phyloP scores from a whole-genome alignment of 192 early-diverging fungal genomes.

The Thoreauomyces humboldtii region DNA sequence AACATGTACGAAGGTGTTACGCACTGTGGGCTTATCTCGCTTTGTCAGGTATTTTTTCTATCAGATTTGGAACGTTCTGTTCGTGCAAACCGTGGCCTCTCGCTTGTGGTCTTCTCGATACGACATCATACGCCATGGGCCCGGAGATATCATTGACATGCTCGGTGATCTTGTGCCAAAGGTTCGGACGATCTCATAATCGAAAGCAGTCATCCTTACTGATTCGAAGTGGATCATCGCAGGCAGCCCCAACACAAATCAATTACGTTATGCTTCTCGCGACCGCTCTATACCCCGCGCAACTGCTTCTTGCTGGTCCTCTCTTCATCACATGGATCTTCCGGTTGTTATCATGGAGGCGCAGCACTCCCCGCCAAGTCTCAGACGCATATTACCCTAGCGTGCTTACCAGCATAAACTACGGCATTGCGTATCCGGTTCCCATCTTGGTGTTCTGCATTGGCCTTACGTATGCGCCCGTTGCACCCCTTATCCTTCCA shows the following conservation, averaged over 20 bases:
- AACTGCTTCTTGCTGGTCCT: constrained; percentile 45
- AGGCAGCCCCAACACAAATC: constrained; percentile 38
- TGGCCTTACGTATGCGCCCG: constrained; percentile 46
- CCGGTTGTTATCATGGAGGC: constrained; percentile 27
- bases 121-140: constrained; percentile 33
- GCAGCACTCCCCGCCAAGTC: constrained; percentile 38
- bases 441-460: constrained; percentile 52
- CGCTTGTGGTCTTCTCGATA: constrained; percentile 29
- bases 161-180: constrained; percentile 11
- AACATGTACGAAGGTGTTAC: not conserved
- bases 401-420: constrained; percentile 49
- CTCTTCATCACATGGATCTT: constrained; percentile 45
- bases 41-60: constrained; percentile 46
- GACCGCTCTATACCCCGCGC: constrained; percentile 41
- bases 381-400: constrained; percentile 54
- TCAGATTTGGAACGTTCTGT: constrained; percentile 47
- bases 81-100: constrained; percentile 38
- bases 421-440: constrained; percentile 48
- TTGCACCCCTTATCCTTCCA: constrained; percentile 49
- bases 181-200: not conserved
- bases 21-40: not conserved
- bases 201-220: no score
- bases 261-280: constrained; percentile 48
- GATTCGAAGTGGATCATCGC: no score
- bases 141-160: constrained; percentile 37